phyloP scores from a whole-genome alignment of 768 basidiomycete genomes.

The Vararia minispora region DNA sequence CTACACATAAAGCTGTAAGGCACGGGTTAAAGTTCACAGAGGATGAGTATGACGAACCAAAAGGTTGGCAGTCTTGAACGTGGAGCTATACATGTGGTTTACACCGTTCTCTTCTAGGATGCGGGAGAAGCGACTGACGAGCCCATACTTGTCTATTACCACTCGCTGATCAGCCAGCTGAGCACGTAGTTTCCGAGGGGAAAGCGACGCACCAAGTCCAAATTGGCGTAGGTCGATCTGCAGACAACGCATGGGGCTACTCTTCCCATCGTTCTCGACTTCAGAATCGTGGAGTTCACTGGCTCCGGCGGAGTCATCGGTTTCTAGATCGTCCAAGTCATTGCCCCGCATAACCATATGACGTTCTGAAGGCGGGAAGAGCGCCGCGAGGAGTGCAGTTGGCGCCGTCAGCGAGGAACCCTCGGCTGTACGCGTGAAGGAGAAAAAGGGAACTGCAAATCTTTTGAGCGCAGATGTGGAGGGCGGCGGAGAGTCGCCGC shows the following conservation, averaged over 20 bases:
- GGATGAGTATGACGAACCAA: constrained; percentile 44
- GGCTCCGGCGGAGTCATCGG: constrained; percentile 21
- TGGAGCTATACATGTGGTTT: constrained; percentile 79
- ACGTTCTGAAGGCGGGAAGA: constrained; percentile 62
- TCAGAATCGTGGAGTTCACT: constrained; percentile 4
- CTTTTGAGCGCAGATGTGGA: too few species aligned
- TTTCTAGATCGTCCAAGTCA: constrained; percentile 41
- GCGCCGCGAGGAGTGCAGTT: constrained; percentile 48
- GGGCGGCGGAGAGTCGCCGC: constrained; percentile 14
- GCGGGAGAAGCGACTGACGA: constrained; percentile 67
- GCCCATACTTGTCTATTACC: constrained; percentile 56
- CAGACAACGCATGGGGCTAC: constrained; percentile 41
- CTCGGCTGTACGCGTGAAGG: constrained; percentile 66
- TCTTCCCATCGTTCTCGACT: constrained; percentile 24
- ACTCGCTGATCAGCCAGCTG: constrained; percentile 1
- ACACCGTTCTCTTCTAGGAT: constrained; percentile 63
- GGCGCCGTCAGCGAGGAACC: constrained; percentile 71
- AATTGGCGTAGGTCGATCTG: constrained; percentile 68
- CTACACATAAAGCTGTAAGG: too few species aligned
- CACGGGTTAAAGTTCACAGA: too few species aligned
- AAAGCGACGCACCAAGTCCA: constrained; percentile 42
- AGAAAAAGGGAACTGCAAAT: constrained; percentile 79
- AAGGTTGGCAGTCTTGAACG: constrained; percentile 75
- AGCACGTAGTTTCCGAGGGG: constrained; percentile 1
- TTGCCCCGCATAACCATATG: constrained; percentile 67